Evolutionary conservation across 2,329 filamentous ascomycete species (phyloP).

Genomic region (Drechslerella dactyloides): DNA sequence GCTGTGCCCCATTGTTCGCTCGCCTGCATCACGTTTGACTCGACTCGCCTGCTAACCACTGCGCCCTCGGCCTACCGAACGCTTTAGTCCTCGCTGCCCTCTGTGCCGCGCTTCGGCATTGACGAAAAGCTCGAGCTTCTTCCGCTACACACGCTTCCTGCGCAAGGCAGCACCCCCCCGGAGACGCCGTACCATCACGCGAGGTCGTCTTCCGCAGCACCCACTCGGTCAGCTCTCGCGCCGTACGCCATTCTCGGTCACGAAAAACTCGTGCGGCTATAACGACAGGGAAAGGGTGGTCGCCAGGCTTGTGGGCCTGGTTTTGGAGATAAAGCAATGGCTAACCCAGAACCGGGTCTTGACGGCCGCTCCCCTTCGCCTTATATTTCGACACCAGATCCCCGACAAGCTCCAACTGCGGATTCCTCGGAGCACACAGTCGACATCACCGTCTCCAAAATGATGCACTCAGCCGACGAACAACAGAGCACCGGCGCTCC

Average conservation of each 20-base stretch:
- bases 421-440: conserved; percentile 33
- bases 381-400: conserved; percentile 39
- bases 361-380: conserved; percentile 42
- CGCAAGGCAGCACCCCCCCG: conserved; percentile 23
- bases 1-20: background rate
- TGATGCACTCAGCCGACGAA: conserved; percentile 22
- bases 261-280: background rate
- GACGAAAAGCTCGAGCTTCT: conserved; percentile 16
- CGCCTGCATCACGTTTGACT: background rate
- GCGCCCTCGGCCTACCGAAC: background rate
- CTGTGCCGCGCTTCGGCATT: conserved; percentile 45
- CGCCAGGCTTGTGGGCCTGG: conserved; percentile 37
- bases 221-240: background rate
- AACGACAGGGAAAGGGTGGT: conserved; percentile 4
- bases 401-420: conserved; percentile 17
- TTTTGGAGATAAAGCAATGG: conserved; percentile 35
- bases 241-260: background rate
- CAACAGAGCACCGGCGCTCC: conserved; percentile 12
- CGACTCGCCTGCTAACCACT: background rate
- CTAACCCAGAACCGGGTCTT: conserved; percentile 43
- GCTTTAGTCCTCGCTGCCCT: background rate
- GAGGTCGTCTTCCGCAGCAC: conserved; percentile 13
- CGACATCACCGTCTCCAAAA: conserved; percentile 26
- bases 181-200: conserved; percentile 17
- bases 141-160: conserved; percentile 5